A percentile compares a stretch with the other conserved stretches of the same genome.
These are phyloP conservation scores for Dioscorea alata DNA, from an alignment of 106 monocot species.

Conservation along the genomic window DNA sequence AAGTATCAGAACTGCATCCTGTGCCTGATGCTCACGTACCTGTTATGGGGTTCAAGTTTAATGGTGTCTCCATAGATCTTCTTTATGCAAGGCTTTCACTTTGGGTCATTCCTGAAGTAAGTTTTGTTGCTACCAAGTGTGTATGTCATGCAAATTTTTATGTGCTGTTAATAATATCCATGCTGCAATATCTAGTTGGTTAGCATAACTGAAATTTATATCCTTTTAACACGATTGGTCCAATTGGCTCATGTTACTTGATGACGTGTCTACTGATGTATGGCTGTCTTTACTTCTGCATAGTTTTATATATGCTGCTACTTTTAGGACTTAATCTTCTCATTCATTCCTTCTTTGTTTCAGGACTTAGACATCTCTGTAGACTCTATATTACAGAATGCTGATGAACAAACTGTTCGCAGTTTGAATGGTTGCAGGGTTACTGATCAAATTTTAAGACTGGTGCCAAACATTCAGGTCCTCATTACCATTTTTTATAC, in stretches of 20 bases:
- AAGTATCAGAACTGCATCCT: constrained; percentile 88
- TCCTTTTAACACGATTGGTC: too few relatives aligned
- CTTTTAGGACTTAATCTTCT: too few relatives aligned
- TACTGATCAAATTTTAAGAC: constrained; percentile 75
- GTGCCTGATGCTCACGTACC: constrained; percentile 99
- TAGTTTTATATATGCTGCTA: too few relatives aligned
- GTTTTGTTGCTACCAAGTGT: constrained; percentile 8
- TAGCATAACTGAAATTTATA: too few relatives aligned
- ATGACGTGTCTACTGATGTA: too few relatives aligned
- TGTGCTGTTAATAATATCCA: too few relatives aligned
- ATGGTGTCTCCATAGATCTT: constrained; percentile 95
- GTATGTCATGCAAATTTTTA: too few relatives aligned
- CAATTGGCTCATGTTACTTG: too few relatives aligned
- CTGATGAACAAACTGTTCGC: constrained; percentile 92
- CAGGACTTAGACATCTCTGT: constrained; percentile 91
- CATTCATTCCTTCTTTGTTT: constrained; percentile 2
- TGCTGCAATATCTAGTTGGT: too few relatives aligned
- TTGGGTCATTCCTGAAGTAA: constrained; percentile 92
- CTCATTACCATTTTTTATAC: neutral
- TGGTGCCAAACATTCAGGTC: constrained; percentile 93
- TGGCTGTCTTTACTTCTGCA: too few relatives aligned
- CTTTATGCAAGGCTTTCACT: constrained; percentile 83
- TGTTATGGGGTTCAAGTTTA: constrained; percentile 81
- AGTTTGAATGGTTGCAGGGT: constrained; percentile 98
- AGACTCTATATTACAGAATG: constrained; percentile 89